phyloP scores from a whole-genome alignment of 2,329 filamentous ascomycete genomes.

The Colletotrichum lentis region DNA sequence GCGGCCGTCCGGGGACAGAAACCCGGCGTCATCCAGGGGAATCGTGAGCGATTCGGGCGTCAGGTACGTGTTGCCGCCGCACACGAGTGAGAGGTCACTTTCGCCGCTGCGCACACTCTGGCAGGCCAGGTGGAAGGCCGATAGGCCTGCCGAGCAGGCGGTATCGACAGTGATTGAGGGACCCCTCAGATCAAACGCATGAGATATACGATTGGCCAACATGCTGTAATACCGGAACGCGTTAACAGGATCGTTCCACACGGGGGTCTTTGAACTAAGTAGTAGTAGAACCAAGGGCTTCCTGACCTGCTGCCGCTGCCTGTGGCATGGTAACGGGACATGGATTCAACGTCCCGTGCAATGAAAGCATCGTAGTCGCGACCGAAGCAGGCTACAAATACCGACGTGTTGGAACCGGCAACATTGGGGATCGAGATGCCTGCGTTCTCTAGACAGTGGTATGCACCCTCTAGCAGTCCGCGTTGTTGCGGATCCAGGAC shows the following conservation, averaged over 20 bases:
- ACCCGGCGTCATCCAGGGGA: slow-evolving; percentile 62
- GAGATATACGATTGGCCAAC: slow-evolving; percentile 63
- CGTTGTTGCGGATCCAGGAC: slow-evolving; percentile 60
- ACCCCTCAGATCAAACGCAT: slow-evolving; percentile 63
- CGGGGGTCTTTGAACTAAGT: slow-evolving; percentile 41
- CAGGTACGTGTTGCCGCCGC: slow-evolving; percentile 61
- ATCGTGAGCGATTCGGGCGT: slow-evolving; percentile 61
- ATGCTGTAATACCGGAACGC: slow-evolving; percentile 44
- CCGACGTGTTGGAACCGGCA: slow-evolving; percentile 54
- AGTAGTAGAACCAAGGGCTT: not conserved
- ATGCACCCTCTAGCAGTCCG: slow-evolving; percentile 58
- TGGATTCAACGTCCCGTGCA: slow-evolving; percentile 41
- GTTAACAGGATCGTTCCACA: no score
- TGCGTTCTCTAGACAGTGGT: slow-evolving; percentile 60
- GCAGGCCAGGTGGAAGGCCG: slow-evolving; percentile 62
- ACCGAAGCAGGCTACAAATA: slow-evolving; percentile 61
- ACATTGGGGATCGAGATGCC: slow-evolving; percentile 54
- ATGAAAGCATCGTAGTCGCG: slow-evolving; percentile 50
- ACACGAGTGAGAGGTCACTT: slow-evolving; percentile 52
- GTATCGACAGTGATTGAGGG: slow-evolving; percentile 67
- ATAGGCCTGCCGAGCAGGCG: slow-evolving; percentile 64
- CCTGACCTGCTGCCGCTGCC: slow-evolving; percentile 46
- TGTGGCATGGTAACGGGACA: slow-evolving; percentile 52
- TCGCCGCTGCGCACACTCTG: slow-evolving; percentile 58
- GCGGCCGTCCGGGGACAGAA: slow-evolving; percentile 60